Evolutionary conservation across 139 green algal genomes (phyloP), one percentile per base, ranked within the genome.

Genomic region (Chlorella sp.): DNA sequence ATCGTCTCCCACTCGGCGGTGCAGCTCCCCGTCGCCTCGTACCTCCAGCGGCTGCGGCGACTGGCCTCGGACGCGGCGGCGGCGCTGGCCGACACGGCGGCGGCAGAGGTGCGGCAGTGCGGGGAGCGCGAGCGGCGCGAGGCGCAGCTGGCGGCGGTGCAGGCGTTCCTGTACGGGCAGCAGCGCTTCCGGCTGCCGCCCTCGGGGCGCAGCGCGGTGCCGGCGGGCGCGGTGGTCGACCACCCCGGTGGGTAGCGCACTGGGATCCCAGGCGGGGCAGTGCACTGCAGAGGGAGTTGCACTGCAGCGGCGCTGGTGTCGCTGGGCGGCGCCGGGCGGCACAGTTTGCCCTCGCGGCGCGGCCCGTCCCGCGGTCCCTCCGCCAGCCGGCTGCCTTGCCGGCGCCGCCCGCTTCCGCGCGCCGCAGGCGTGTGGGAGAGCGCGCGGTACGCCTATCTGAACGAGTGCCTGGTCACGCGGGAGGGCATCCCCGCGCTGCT

Each of bases 1-100:
- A 73, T 95, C 15, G 84, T 90, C 2, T 86, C 82, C 0, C 87
- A 93, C 63, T 90, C 85, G 6, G 64, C 77, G 0, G 87, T 93
- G 0, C 45, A 80, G 67, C 81, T 93, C 25, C 88, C 88, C 0
- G 83, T 88, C 11, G 43, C 75, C 4, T 19, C 83, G 0, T 92
- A 76, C 63, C 71, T 72, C 33, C 46, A 38, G 45, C 77, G 87
- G 25, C 46, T 77, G 48, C 36, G 67, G 48, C 62, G 63, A 7
- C 43, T 84, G 64, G 51, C 59, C 11, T 59, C 45, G 14, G 62
- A 69, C 17, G n/a, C n/a, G n/a, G n/a, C n/a, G n/a, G n/a, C n/a
- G n/a, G n/a, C n/a, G n/a, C n/a, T n/a, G n/a, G n/a, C n/a, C n/a
- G n/a, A n/a, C n/a, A n/a, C n/a, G n/a, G n/a, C n/a, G n/a, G n/a